phyloP scores from a whole-genome alignment of 83 land plant genomes.

The Isoetes engelmannii region DNA sequence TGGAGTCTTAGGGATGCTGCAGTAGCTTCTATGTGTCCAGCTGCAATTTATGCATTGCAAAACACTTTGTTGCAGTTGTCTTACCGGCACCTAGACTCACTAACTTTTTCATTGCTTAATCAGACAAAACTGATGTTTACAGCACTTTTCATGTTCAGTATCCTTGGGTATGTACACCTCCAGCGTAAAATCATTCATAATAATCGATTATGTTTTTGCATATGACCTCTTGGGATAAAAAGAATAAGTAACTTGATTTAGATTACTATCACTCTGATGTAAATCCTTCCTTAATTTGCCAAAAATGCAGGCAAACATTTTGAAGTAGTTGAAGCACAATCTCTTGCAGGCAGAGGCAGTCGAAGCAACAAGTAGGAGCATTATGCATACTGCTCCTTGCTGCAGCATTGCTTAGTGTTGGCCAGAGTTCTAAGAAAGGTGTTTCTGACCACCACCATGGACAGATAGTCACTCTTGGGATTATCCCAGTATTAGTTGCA shows the following conservation, averaged over 20 bases:
- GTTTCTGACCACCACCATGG: too few relatives aligned
- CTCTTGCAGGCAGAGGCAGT: constrained; percentile 72
- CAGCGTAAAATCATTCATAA: too few relatives aligned
- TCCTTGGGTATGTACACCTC: constrained; percentile 55
- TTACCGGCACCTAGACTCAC: constrained; percentile 89
- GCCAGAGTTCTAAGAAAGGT: constrained; percentile 53
- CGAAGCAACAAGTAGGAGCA: constrained; percentile 85
- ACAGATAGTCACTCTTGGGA: constrained; percentile 49
- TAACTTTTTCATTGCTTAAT: constrained; percentile 92
- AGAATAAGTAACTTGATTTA: background rate
- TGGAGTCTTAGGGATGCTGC: constrained; percentile 82
- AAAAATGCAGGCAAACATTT: background rate
- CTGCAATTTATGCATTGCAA: constrained; percentile 89
- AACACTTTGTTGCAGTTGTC: constrained; percentile 91
- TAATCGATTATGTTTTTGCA: background rate
- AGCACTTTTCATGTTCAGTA: constrained; percentile 71
- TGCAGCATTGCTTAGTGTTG: constrained; percentile 76
- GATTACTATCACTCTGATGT: constrained; percentile 12
- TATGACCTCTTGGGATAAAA: background rate
- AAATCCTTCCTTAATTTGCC: constrained; percentile 9
- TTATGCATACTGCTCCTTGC: constrained; percentile 65
- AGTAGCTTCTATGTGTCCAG: constrained; percentile 88
- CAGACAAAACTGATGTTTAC: constrained; percentile 94
- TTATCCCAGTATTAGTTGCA: constrained; percentile 79
- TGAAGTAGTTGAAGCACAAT: constrained; percentile 14